Conservation (phyloP, 176 grass and related monocot genomes). For the Musa beccarii region DNA sequence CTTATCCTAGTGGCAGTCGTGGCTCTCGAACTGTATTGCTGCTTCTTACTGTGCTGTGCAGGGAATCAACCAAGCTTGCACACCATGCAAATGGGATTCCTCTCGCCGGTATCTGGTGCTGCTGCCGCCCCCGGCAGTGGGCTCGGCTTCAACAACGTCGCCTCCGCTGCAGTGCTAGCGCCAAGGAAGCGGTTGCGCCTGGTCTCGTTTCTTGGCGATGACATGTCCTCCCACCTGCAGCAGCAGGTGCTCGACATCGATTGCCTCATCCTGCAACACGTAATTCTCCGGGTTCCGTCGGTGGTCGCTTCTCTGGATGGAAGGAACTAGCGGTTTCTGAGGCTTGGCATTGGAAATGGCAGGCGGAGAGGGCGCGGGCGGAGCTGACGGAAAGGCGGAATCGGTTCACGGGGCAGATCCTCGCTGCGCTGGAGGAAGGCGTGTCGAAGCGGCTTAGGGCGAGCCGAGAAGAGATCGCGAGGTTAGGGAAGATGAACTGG, state of each 20-base stretch:
- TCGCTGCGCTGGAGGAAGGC: constrained; percentile 23
- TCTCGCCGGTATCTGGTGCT: not conserved
- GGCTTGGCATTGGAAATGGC: not conserved
- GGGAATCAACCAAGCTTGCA: not conserved
- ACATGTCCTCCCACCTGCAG: constrained; percentile 27
- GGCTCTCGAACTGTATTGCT: too few relatives aligned
- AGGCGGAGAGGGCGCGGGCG: constrained; percentile 36
- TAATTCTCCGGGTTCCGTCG: constrained; percentile 10
- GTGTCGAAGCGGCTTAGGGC: constrained; percentile 34
- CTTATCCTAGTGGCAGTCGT: too few relatives aligned
- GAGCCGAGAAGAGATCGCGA: constrained; percentile 44
- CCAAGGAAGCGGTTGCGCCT: constrained; percentile 9
- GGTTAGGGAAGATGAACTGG: constrained; percentile 36
- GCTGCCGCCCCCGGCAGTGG: constrained; percentile 29
- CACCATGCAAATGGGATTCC: not conserved
- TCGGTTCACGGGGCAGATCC: constrained; percentile 21
- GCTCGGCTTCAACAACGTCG: constrained; percentile 32
- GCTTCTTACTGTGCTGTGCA: not conserved
- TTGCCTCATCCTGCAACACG: constrained; percentile 40
- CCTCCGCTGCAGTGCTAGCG: not conserved
- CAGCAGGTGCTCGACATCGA: constrained; percentile 47
- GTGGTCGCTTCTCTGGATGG: not conserved
- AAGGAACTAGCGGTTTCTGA: not conserved
- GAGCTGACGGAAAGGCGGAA: constrained; percentile 33
- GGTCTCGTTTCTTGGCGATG: constrained; percentile 12